These are phyloP conservation scores for Balakata baccata DNA, from an alignment of 345 rosid species.

Conservation along the genomic window DNA sequence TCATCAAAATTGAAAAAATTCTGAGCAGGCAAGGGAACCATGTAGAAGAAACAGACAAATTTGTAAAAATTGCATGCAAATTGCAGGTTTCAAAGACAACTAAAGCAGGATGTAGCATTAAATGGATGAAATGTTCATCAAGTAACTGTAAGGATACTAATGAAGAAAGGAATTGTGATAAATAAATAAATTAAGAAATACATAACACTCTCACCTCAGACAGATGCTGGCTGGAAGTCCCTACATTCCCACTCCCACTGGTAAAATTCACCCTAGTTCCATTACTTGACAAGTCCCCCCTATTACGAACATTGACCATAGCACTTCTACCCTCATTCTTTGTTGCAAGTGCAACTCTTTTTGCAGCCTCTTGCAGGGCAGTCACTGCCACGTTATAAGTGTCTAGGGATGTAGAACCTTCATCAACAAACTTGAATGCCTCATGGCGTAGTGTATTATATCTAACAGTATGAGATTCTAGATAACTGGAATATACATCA, in stretches of 20 bases:
- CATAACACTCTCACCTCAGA: constrained; percentile 34
- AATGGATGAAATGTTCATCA: neutral
- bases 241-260: constrained; percentile 12
- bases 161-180: no score
- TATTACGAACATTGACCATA: constrained; percentile 29
- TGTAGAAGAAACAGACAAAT: neutral
- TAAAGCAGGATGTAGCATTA: neutral
- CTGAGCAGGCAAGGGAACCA: neutral
- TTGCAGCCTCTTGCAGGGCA: constrained; percentile 57
- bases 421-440: constrained; percentile 57
- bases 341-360: constrained; percentile 45
- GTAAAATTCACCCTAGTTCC: constrained; percentile 13
- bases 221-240: constrained; percentile 22
- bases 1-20: neutral
- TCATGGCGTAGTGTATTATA: constrained; percentile 58
- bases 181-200: neutral
- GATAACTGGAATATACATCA: constrained; percentile 39
- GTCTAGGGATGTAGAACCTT: constrained; percentile 45
- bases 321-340: constrained; percentile 26
- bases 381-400: constrained; percentile 41
- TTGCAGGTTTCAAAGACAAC: neutral
- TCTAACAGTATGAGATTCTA: constrained; percentile 58
- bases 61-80: neutral
- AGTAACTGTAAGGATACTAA: neutral
- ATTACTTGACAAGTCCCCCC: constrained; percentile 19